phyloP scores from a whole-genome alignment of 495 filamentous ascomycete genomes.

The Hyphodiscus hymeniophilus region DNA sequence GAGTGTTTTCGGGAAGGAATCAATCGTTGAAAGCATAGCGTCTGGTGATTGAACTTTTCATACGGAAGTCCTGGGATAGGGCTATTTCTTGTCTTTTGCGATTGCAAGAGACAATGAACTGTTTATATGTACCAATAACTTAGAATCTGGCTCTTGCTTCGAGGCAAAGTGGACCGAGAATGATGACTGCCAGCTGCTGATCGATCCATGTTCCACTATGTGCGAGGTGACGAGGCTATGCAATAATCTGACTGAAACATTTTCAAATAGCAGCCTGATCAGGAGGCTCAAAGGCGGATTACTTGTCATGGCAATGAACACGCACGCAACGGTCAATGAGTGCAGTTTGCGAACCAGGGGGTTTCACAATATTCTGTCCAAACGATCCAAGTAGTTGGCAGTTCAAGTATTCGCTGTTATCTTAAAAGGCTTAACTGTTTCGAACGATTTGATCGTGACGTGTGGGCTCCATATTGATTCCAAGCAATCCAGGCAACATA shows the following conservation, averaged over 20 bases:
- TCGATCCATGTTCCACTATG: neutral
- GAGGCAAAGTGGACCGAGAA: conserved; percentile 4
- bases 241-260: neutral
- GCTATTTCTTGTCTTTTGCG: conserved; percentile 14
- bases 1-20: conserved; percentile 4
- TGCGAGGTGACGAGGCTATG: neutral
- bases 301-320: neutral
- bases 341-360: too few species aligned
- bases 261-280: neutral
- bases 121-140: conserved; percentile 16
- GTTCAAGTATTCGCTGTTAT: too few species aligned
- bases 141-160: conserved; percentile 2
- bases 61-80: conserved; percentile 1
- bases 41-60: conserved; percentile 5
- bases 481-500: neutral
- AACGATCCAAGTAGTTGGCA: too few species aligned
- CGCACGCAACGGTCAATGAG: neutral
- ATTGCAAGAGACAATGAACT: neutral
- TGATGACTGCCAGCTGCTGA: neutral
- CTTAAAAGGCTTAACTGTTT: too few species aligned
- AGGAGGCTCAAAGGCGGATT: neutral
- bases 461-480: too few species aligned
- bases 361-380: too few species aligned
- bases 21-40: conserved; percentile 23
- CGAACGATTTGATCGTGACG: too few species aligned